Evolutionary conservation across 2,329 filamentous ascomycete species (phyloP).

Genomic region (Aspergillus sp.): DNA sequence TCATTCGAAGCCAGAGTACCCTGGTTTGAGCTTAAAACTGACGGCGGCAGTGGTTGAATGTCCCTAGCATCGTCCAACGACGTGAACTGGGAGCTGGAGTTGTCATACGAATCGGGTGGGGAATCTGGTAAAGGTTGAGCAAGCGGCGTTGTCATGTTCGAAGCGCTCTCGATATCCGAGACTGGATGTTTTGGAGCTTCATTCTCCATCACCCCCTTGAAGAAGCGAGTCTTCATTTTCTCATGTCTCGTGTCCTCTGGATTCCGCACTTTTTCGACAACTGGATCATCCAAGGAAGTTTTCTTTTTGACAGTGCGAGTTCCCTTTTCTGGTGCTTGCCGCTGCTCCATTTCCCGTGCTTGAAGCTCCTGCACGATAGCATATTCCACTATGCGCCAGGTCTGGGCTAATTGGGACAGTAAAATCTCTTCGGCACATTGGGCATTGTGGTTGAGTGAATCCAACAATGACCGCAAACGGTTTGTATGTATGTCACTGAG

Average conservation of each 20-base stretch:
- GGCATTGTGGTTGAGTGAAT: conserved; percentile 55
- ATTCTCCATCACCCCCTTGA: conserved; percentile 44
- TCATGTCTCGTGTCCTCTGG: conserved; percentile 34
- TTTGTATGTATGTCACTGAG: conserved; percentile 22
- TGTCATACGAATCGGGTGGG: conserved; percentile 31
- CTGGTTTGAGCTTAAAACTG: conserved; percentile 40
- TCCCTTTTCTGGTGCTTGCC: conserved; percentile 20
- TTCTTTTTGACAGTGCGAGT: conserved; percentile 24
- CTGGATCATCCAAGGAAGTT: conserved; percentile 30
- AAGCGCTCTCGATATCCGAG: conserved; percentile 49
- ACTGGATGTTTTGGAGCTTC: conserved; percentile 30
- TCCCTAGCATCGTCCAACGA: conserved; percentile 36
- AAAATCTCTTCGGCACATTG: conserved; percentile 52
- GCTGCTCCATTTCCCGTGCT: conserved; percentile 37
- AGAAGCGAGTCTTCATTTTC: conserved; percentile 43
- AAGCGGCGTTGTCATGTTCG: conserved; percentile 57
- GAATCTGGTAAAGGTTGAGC: conserved; percentile 50
- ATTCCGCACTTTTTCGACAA: conserved; percentile 25
- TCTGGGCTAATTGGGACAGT: conserved; percentile 55
- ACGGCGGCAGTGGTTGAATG: conserved; percentile 45
- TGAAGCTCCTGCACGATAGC: conserved; percentile 52
- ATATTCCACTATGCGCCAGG: conserved; percentile 58
- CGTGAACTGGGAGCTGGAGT: conserved; percentile 28
- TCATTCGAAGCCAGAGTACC: conserved; percentile 28
- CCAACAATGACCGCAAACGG: conserved; percentile 34